Conservation (phyloP, 108 stramenopile genomes). For the Nannochloropsis salina region DNA sequence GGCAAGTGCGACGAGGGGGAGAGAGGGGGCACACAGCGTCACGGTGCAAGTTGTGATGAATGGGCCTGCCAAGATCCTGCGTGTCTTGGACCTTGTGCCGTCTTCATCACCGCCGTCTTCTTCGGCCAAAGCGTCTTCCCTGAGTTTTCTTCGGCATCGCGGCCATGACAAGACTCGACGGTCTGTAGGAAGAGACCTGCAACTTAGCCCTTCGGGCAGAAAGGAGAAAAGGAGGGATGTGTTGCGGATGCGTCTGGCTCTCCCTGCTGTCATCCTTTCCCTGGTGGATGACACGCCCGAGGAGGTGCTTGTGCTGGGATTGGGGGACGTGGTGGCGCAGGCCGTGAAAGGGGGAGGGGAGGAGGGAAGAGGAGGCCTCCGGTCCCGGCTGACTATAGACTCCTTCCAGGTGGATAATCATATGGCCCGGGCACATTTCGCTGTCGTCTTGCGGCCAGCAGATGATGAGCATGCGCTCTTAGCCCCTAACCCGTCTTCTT, state of each 20-base stretch:
- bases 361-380: conserved; percentile 14
- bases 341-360: background rate
- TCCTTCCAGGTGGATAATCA: conserved; percentile 47
- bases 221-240: background rate
- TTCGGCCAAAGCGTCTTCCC: background rate
- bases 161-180: background rate
- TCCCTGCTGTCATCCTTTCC: background rate
- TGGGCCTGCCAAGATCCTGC: background rate
- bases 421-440: conserved; percentile 23
- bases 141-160: background rate
- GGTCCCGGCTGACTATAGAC: conserved; percentile 8
- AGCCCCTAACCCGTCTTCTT: background rate
- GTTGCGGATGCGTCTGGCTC: conserved; percentile 6
- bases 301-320: background rate
- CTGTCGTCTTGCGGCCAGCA: background rate
- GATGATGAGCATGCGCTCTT: background rate
- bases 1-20: background rate
- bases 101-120: background rate
- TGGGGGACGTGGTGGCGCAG: background rate
- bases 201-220: background rate
- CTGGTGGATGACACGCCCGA: background rate
- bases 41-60: background rate
- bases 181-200: background rate
- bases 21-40: background rate
- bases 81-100: background rate